A percentile compares a stretch with the other conserved stretches of the same genome.
Conservation (phyloP, 805 yeast genomes). For the Lipomyces lipofer region DNA sequence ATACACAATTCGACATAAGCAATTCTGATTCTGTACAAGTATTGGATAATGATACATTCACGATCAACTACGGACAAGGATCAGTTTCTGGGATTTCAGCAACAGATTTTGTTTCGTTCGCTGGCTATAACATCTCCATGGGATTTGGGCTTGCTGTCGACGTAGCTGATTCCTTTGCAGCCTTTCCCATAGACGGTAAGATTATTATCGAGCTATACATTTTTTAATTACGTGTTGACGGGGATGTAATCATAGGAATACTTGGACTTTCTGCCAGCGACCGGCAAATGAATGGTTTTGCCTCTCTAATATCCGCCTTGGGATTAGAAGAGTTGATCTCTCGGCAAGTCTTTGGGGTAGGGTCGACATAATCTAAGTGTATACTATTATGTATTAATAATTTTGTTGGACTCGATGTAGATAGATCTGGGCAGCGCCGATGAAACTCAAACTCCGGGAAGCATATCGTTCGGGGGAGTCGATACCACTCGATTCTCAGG, state of each 20-base stretch:
- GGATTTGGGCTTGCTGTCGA: constrained; percentile 54
- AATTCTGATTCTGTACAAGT: constrained; percentile 22
- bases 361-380: no score
- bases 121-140: constrained; percentile 43
- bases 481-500: constrained; percentile 44
- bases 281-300: constrained; percentile 40
- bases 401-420: neutral
- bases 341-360: constrained; percentile 47
- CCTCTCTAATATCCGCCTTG: constrained; percentile 35
- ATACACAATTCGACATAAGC: constrained; percentile 21
- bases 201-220: no score
- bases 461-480: constrained; percentile 48
- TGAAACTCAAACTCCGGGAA: constrained; percentile 43
- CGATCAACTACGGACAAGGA: constrained; percentile 56
- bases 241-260: constrained; percentile 49
- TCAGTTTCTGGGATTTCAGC: constrained; percentile 53
- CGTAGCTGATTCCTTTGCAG: constrained; percentile 55
- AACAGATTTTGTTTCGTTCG: constrained; percentile 42
- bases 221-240: no score
- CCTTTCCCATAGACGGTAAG: constrained; percentile 52
- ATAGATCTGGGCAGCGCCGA: constrained; percentile 43
- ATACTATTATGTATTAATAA: no score
- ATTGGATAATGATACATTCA: constrained; percentile 41
- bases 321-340: constrained; percentile 32
- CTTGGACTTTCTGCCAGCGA: constrained; percentile 57